Evolutionary conservation across 2,329 filamentous ascomycete genomes (phyloP).

Genomic region (Neofusicoccum laricinum): DNA sequence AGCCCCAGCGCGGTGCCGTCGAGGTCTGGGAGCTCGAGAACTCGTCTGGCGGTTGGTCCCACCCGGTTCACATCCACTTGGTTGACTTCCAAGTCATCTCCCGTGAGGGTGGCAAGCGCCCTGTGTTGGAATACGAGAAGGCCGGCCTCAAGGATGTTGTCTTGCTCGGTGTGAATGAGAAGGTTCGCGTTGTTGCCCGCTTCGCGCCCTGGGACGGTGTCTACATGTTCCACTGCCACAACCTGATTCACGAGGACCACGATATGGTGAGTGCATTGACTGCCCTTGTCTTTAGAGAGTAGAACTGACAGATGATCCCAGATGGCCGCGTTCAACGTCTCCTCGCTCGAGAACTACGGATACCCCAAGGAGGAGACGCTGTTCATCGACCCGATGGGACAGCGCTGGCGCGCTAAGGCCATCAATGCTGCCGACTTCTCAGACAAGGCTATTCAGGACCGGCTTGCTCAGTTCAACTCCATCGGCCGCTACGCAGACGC

Average conservation of each 20-base stretch:
- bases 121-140: constrained; percentile 52
- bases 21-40: constrained; percentile 45
- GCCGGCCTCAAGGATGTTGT: constrained; percentile 59
- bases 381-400: constrained; percentile 33
- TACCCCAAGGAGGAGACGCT: constrained; percentile 31
- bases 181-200: constrained; percentile 25
- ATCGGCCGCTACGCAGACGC: constrained; percentile 29
- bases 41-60: constrained; percentile 49
- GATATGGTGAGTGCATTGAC: constrained; percentile 24
- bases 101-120: constrained; percentile 44
- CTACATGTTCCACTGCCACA: constrained; percentile 46
- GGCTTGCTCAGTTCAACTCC: constrained; percentile 30
- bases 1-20: constrained; percentile 31
- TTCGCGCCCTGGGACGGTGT: constrained; percentile 36
- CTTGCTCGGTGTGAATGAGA: constrained; percentile 51
- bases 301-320: constrained; percentile 24
- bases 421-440: constrained; percentile 27
- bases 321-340: constrained; percentile 45
- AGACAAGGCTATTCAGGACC: constrained; percentile 25
- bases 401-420: constrained; percentile 27
- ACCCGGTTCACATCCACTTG: constrained; percentile 58
- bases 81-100: constrained; percentile 56
- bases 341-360: constrained; percentile 29
- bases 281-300: neutral
- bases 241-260: constrained; percentile 46